A percentile compares a stretch with the other conserved stretches of the same genome.
phyloP scores from a whole-genome alignment of 106 monocot genomes.

The Allium fistulosum region DNA sequence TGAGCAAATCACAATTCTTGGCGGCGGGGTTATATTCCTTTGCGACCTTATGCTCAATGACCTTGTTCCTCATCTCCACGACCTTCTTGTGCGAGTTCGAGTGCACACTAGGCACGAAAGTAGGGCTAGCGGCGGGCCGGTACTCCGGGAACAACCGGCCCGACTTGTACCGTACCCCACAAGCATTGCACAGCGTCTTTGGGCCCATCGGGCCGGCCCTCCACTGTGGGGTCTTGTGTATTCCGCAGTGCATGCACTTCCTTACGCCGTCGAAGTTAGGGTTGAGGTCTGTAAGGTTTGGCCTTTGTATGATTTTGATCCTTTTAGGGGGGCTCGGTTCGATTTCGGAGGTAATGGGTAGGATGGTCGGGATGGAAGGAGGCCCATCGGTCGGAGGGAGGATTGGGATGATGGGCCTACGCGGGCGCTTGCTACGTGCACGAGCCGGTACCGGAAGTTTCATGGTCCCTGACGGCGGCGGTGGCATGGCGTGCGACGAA shows the following conservation, averaged over 20 bases:
- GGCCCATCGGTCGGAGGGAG: not conserved
- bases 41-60: not conserved
- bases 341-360: too few species aligned
- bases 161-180: constrained; percentile 34
- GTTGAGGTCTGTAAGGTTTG: not conserved
- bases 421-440: constrained; percentile 11
- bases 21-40: not conserved
- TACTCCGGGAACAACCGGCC: constrained; percentile 60
- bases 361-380: not conserved
- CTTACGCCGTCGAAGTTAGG: not conserved
- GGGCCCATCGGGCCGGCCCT: constrained; percentile 51
- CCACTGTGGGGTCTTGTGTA: constrained; percentile 60
- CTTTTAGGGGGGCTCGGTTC: not conserved
- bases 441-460: constrained; percentile 1
- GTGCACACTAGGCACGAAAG: constrained; percentile 31
- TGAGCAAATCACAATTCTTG: constrained; percentile 8
- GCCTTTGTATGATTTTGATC: not conserved
- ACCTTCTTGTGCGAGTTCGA: constrained; percentile 59
- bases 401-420: not conserved
- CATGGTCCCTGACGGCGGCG: not conserved
- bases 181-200: constrained; percentile 50
- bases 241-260: constrained; percentile 36
- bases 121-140: constrained; percentile 54
- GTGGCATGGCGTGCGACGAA: not conserved
- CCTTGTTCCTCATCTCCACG: constrained; percentile 42